Base-by-base conservation (phyloP, 345 rosid genomes). In the Passiflora organensis region DNA sequence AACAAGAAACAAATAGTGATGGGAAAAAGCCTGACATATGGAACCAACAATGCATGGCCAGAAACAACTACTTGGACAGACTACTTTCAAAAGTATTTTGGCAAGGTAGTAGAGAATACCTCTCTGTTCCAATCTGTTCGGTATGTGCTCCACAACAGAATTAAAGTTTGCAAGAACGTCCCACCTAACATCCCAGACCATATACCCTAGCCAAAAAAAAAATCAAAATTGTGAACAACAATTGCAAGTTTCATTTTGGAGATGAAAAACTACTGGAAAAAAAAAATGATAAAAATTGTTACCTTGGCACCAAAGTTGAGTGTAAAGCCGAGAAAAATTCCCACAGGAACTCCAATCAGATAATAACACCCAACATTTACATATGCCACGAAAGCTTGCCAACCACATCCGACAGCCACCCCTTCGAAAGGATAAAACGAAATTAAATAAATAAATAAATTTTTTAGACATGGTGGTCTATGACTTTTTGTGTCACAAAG, bases 331-430 rank as follows among this genome's bases (percentile, higher is more conserved):
- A 82, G 78, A 66, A 85, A 0, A 72, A 78, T 0, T 77, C 94
- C 70, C 53, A 1, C 0, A 12, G 89, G 89, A 55, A 85, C 56
- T 16, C 93, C 89, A 45, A 80, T 59, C 6, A 76, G 4, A 56
- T 85, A 82, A 55, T 82, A 85, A 41, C 89, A 82, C 24, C 78
- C 85, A 1, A 85, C 66, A 10, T 85, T 85, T 15, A 82, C 86
- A 43, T 78, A 77, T 1, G 93, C 89, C 32, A 85, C 86, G 39
- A 69, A 78, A 9, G 84, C 65, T 56, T 82, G 93, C 86, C 93
- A 85, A 67, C 89, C 93, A 45, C 93, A 78, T 19, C 93, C 93
- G 36, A 85, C 84, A 1, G 93, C 88, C 74, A 82, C 88, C 15
- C 93, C 86, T 85, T 38, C 56, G 67, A 16, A 37, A 28, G 34